These are phyloP conservation scores for Lentinula novae-zelandiae DNA, from an alignment of 1,284 basidiomycete species.

Conservation along the genomic window DNA sequence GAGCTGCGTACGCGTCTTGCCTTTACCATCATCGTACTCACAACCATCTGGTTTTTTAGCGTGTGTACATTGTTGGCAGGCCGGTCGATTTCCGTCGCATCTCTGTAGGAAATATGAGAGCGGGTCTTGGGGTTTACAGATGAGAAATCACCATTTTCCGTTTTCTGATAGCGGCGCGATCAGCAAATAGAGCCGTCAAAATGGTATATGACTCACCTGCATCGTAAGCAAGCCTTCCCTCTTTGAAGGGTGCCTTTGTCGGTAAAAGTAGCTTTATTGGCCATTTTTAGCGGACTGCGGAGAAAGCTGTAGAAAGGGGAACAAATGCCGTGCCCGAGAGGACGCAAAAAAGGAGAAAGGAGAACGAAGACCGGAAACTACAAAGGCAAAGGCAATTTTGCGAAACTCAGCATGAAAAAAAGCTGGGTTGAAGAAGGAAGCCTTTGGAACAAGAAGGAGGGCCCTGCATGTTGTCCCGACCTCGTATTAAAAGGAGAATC, in stretches of 20 bases:
- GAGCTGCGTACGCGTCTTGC: conserved; percentile 60
- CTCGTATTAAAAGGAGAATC: conserved; percentile 16
- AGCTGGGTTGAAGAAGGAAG: conserved; percentile 12
- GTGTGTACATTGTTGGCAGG: conserved; percentile 57
- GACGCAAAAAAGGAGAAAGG: conserved; percentile 1
- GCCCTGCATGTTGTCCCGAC: conserved; percentile 3
- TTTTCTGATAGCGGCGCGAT: conserved; percentile 37
- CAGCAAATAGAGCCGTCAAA: neutral
- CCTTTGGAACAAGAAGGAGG: conserved; percentile 9
- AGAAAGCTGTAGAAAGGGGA: conserved; percentile 18
- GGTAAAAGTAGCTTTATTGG: conserved; percentile 36
- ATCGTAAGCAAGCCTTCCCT: conserved; percentile 67
- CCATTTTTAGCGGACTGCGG: conserved; percentile 31
- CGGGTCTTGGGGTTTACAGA: conserved; percentile 6
- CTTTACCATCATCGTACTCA: conserved; percentile 63
- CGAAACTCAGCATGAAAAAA: conserved; percentile 15
- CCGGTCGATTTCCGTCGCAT: conserved; percentile 56
- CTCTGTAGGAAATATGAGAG: conserved; percentile 32
- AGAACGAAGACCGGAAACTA: conserved; percentile 12
- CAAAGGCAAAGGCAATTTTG: conserved; percentile 8
- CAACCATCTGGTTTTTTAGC: conserved; percentile 57
- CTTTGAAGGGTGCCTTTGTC: conserved; percentile 42
- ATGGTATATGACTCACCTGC: conserved; percentile 40
- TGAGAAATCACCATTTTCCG: conserved; percentile 64
- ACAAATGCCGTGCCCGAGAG: conserved; percentile 14